Conservation (phyloP, 352 stramenopile species). For the Pythium graminicola region DNA sequence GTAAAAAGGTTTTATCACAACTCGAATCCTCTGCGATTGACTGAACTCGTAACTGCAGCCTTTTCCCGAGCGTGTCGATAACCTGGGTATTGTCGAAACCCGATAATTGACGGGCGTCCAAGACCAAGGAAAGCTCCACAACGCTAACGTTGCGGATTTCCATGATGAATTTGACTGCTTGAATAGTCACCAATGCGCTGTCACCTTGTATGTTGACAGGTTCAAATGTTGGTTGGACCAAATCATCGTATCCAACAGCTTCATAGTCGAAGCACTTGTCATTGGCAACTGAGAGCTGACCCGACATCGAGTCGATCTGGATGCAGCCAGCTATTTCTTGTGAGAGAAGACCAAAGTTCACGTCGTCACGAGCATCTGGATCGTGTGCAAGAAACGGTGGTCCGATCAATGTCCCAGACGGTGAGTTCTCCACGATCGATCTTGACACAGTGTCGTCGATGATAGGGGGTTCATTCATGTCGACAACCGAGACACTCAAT, state of each 20-base stretch:
- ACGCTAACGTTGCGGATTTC: slow-evolving; percentile 16
- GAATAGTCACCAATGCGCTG: neutral
- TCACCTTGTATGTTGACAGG: slow-evolving; percentile 4
- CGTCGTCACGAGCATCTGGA: neutral
- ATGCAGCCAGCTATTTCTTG: slow-evolving; percentile 36
- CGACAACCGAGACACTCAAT: slow-evolving; percentile 12
- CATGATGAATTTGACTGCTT: slow-evolving; percentile 10
- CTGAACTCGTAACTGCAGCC: slow-evolving; percentile 2
- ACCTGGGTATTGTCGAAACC: neutral
- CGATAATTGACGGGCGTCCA: neutral
- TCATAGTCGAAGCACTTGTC: slow-evolving; percentile 50
- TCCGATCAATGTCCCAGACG: slow-evolving; percentile 16
- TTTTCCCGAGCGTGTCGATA: neutral
- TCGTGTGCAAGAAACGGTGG: slow-evolving; percentile 12
- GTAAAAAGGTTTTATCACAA: neutral
- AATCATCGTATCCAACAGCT: slow-evolving; percentile 25
- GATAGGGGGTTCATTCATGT: slow-evolving; percentile 28
- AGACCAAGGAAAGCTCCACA: slow-evolving; percentile 12
- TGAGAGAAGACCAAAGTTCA: slow-evolving; percentile 26
- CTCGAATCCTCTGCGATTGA: neutral
- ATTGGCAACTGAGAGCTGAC: slow-evolving; percentile 34
- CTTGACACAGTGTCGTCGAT: slow-evolving; percentile 21
- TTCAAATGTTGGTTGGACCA: neutral
- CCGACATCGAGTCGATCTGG: slow-evolving; percentile 27
- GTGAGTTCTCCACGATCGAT: slow-evolving; percentile 31